A percentile compares a stretch with the other conserved stretches of the same genome.
These are phyloP conservation scores for Blastobotrys ciferrii DNA, from an alignment of 1,139 yeast species.

Conservation along the genomic window DNA sequence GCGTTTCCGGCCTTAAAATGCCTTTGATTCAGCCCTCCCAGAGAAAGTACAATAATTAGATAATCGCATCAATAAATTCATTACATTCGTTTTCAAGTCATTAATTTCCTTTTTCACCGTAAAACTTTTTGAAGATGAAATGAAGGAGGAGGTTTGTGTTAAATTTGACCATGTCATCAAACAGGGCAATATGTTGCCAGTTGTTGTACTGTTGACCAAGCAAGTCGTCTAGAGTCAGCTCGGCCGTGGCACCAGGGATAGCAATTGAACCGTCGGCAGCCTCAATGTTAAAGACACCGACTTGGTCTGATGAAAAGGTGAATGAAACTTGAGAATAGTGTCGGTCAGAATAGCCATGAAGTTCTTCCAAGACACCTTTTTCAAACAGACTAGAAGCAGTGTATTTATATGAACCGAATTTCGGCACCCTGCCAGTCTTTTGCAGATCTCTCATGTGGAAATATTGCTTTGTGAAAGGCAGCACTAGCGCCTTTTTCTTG, in stretches of 20 bases:
- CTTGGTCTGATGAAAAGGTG: conserved; percentile 72
- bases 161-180: conserved; percentile 64
- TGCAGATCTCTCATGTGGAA: conserved; percentile 73
- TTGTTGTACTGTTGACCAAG: conserved; percentile 61
- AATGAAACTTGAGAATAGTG: conserved; percentile 68
- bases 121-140: conserved; percentile 71
- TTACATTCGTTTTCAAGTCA: conserved; percentile 1
- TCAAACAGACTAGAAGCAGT: conserved; percentile 74
- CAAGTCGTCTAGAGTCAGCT: conserved; percentile 63
- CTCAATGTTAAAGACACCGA: conserved; percentile 71
- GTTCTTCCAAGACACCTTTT: conserved; percentile 61
- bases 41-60: neutral
- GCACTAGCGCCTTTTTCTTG: conserved; percentile 47
- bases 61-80: neutral
- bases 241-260: conserved; percentile 52
- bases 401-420: conserved; percentile 82
- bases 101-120: conserved; percentile 38
- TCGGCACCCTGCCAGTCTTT: conserved; percentile 64
- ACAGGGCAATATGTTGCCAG: conserved; percentile 49
- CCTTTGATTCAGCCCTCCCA: too few relatives aligned
- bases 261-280: conserved; percentile 50
- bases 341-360: conserved; percentile 47
- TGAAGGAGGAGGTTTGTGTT: conserved; percentile 64
- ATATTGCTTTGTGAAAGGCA: conserved; percentile 76
- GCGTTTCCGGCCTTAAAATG: too few relatives aligned